A percentile compares a stretch with the other conserved stretches of the same genome.
These are phyloP conservation scores for Aspergillus saccharolyticus DNA, from an alignment of 495 filamentous ascomycete genomes.

Conservation along the genomic window DNA sequence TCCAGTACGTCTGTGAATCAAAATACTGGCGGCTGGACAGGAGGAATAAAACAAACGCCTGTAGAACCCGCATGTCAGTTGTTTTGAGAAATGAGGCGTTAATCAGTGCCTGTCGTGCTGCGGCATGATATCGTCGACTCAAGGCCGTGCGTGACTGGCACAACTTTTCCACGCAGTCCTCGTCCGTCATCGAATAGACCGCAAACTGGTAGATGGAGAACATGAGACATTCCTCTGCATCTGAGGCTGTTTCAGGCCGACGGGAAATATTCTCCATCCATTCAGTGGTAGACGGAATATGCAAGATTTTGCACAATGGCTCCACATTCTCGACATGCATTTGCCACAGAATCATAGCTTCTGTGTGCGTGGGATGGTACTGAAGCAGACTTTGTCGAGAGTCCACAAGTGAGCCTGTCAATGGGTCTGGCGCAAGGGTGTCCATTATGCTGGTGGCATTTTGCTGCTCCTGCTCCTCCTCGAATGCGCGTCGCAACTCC, in stretches of 20 bases:
- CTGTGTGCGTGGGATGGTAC: conserved; percentile 12
- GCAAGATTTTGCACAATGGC: conserved; percentile 61
- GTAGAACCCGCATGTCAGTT: conserved; percentile 27
- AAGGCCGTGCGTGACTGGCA: conserved; percentile 17
- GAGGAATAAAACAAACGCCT: conserved; percentile 29
- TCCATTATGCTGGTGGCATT: no score
- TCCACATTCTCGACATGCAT: conserved; percentile 56
- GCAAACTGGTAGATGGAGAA: conserved; percentile 42
- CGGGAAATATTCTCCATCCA: conserved; percentile 30
- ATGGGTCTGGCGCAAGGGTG: no score
- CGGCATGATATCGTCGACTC: conserved; percentile 16
- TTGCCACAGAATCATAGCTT: conserved; percentile 52
- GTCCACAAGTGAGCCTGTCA: no score
- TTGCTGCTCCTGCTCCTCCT: no score
- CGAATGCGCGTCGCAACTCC: no score
- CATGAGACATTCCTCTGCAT: conserved; percentile 34
- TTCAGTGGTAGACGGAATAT: conserved; percentile 49
- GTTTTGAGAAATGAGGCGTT: conserved; percentile 31
- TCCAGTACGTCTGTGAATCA: conserved; percentile 35
- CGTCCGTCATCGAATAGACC: conserved; percentile 28
- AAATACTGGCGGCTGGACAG: conserved; percentile 27
- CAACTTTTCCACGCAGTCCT: conserved; percentile 32
- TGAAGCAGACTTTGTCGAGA: no score
- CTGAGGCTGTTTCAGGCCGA: conserved; percentile 23
- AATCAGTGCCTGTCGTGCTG: conserved; percentile 21